Base-by-base conservation (phyloP, 768 basidiomycete species). In the Boletellus ananas region DNA sequence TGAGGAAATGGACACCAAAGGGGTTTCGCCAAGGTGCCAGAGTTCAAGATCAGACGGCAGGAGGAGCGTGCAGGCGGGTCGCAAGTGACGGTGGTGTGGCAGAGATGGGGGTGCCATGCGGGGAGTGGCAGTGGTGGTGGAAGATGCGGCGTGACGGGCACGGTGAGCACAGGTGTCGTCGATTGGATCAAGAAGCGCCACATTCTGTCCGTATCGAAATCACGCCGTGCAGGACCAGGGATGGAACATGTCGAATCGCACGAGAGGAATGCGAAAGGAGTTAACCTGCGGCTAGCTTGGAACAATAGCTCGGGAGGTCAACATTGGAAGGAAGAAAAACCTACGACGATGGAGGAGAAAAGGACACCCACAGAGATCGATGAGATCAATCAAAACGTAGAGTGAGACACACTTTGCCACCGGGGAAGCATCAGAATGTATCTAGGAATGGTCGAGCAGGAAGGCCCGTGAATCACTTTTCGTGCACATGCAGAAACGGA, bases 381-480 rank as follows among this genome's bases (percentile, higher is more conserved):
- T 34, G 40, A 18, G 11, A 45, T 62, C 39, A 59, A 50, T 48
- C 25, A 33, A n/a, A 57, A 50, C 33, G 41, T 47, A 47, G 43
- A 45, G 51, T 44, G 43, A 47, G 35, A 73, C 77, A 49, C 55
- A 85, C 86, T 80, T 87, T 49, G 79, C 23, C 49, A 88, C 53
- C 41, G 63, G 78, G 86, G 85, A 90, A 40, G 84, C 65, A 21
- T 83, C 79, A 1, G 80, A 76, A 67, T 90, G 83, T 17, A 80
- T 65, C 86, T 86, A 89, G 1, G 84, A 83, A 59, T 83, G 84
- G 66, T 89, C 88, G 31, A 87, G 70, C 55, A 89, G 68, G 58
- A 89, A 83, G 7, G 82, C 87, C 85, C 58, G 18, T 39, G 31
- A 36, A 43, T 50, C 21, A 52, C 4, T 37, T 40, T 34, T 42